These are phyloP conservation scores for Gamsiella multidivaricata DNA, from an alignment of 192 early-diverging fungal genomes.

Conservation along the genomic window DNA sequence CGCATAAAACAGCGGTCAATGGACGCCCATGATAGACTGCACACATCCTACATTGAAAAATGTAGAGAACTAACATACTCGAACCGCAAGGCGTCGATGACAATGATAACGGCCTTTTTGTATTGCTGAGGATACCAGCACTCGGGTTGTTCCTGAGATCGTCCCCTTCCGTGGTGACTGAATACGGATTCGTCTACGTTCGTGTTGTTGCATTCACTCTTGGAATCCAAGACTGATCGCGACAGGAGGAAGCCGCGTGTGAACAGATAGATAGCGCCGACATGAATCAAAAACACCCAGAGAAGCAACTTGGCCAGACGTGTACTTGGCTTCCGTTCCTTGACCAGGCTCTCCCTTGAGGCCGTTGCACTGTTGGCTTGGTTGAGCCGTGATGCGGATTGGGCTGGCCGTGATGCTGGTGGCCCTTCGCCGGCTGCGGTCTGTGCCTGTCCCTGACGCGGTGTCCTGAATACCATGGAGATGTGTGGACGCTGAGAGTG, in stretches of 20 bases:
- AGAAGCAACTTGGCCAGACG: constrained; percentile 45
- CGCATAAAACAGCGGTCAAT: background rate
- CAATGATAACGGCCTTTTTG: constrained; percentile 68
- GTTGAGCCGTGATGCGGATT: background rate
- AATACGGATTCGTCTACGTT: constrained; percentile 12
- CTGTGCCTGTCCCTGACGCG: constrained; percentile 7
- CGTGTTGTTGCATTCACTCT: constrained; percentile 55
- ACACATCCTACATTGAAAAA: too few relatives aligned
- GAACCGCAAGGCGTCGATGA: constrained; percentile 82
- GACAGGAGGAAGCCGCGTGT: constrained; percentile 78
- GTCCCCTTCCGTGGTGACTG: background rate
- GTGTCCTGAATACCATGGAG: constrained; percentile 10
- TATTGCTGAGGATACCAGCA: constrained; percentile 64
- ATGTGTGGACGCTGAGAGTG: background rate
- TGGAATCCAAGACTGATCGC: constrained; percentile 68
- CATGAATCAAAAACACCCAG: constrained; percentile 58
- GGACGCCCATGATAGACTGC: background rate
- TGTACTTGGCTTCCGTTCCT: constrained; percentile 39
- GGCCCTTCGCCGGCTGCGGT: background rate
- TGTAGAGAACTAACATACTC: constrained; percentile 52
- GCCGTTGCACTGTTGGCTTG: background rate
- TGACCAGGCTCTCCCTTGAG: background rate
- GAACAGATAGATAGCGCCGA: constrained; percentile 73
- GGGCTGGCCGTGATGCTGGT: constrained; percentile 4
- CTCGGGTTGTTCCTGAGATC: constrained; percentile 4